Evolutionary conservation across 1,139 yeast species (phyloP), one percentile per base, ranked within the genome.

Genomic region (Nematodospora anomalae): DNA sequence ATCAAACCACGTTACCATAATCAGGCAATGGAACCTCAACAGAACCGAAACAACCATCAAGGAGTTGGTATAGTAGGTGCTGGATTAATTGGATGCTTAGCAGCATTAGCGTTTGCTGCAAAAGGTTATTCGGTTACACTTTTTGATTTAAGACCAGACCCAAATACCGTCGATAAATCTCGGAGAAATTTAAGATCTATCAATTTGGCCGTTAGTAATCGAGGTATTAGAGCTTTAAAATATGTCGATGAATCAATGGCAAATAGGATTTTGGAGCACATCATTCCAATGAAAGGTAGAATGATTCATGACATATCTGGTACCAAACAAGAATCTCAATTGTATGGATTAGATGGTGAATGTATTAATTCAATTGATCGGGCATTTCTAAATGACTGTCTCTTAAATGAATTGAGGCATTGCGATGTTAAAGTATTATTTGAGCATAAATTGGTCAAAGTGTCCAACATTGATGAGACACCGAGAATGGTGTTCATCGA

Each of bases 21-120:
- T 16, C 25, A 29, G n/a, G n/a, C n/a, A n/a, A 18, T 18, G 21
- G 21, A 18, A 6, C 6, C 8, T 6, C 21, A 18, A 18, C 21
- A 18, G 21, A 18, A 18, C 8, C 6, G 8, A 6, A 18, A 18
- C 8, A 18, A 8, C 21, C 8, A 6, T 8, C 21, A 18, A 18
- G 8, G 7, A 8, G 57, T 80, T 9, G 85, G 78, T 1, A 69
- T 83, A 26, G 74, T 82, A 10, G 90, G 94, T 1, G 96, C 95
- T 1, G 97, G 97, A 0, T 76, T 87, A 3, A 97, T 90, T 3
- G 97, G 97, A 1, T 76, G 94, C 38, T 67, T 88, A n/a, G 77
- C 92, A 0, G 95, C 96, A 0, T 60, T 90, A 16, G 95, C 92
- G 0, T 72, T 90, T 33, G 78, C 82, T 3, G 68, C 79, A 38